Evolutionary conservation across 768 basidiomycete species (phyloP).

Genomic region (Tremella mesenterica): DNA sequence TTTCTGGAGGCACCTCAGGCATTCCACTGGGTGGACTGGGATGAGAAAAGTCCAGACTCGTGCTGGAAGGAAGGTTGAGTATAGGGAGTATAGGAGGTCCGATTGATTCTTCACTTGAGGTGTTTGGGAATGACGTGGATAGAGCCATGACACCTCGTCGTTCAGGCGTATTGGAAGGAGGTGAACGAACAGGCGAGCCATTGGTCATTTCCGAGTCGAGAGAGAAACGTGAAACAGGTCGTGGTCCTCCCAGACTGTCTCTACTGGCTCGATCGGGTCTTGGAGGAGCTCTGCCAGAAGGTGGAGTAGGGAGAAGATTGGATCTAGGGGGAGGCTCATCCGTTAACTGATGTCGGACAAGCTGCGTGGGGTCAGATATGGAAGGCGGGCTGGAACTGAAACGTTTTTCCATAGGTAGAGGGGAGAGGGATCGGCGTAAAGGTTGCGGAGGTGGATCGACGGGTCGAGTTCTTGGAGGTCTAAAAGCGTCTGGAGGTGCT

Average conservation of each 20-base stretch:
- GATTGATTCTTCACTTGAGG: not conserved
- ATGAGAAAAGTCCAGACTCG: slow-evolving; percentile 35
- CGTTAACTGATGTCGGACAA: slow-evolving; percentile 20
- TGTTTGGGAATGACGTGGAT: no score
- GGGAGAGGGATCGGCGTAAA: slow-evolving; percentile 1
- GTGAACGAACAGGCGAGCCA: slow-evolving; percentile 25
- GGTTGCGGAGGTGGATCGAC: slow-evolving; percentile 2
- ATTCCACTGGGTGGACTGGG: slow-evolving; percentile 22
- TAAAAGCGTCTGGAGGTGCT: slow-evolving; percentile 45
- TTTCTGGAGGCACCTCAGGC: slow-evolving; percentile 27
- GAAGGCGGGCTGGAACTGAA: slow-evolving; percentile 4
- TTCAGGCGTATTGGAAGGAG: slow-evolving; percentile 12
- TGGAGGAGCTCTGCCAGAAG: slow-evolving; percentile 20
- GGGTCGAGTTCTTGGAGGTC: slow-evolving; percentile 33
- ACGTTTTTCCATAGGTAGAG: slow-evolving; percentile 4
- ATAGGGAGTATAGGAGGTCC: slow-evolving; percentile 1
- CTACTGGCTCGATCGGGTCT: slow-evolving; percentile 27
- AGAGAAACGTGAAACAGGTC: slow-evolving; percentile 32
- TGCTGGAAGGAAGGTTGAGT: not conserved
- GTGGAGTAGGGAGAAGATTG: slow-evolving; percentile 7
- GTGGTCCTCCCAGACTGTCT: slow-evolving; percentile 26
- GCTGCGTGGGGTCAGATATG: not conserved
- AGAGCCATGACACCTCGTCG: no score
- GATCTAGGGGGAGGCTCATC: slow-evolving; percentile 15
- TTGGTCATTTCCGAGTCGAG: slow-evolving; percentile 35